A percentile compares a stretch with the other conserved stretches of the same genome.
Conservation (phyloP, 1,139 yeast species). For the Hanseniaspora uvarum region DNA sequence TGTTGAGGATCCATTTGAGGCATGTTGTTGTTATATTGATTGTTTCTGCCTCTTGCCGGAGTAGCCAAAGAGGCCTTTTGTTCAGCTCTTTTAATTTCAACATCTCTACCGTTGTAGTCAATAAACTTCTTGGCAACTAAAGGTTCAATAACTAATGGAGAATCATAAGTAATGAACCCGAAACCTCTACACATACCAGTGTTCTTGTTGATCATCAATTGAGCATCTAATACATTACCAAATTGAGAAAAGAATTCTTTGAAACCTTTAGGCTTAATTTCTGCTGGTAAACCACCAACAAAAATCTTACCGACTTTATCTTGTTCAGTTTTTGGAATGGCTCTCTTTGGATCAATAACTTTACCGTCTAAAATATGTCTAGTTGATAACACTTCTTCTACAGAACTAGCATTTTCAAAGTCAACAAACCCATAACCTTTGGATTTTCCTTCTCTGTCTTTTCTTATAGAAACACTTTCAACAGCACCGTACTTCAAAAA, state of each 20-base stretch:
- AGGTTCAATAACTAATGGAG: slow-evolving; percentile 89
- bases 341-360: slow-evolving; percentile 94
- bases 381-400: slow-evolving; percentile 74
- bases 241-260: slow-evolving; percentile 78
- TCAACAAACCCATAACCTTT: slow-evolving; percentile 96
- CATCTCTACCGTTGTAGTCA: slow-evolving; percentile 75
- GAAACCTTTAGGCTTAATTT: slow-evolving; percentile 87
- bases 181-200: slow-evolving; percentile 97
- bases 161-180: slow-evolving; percentile 92
- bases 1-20: slow-evolving; percentile 55
- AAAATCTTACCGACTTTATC: slow-evolving; percentile 95
- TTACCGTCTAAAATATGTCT: slow-evolving; percentile 93
- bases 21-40: slow-evolving; percentile 22
- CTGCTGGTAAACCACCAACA: slow-evolving; percentile 96
- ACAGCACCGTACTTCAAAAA: slow-evolving; percentile 88
- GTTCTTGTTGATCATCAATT: slow-evolving; percentile 94
- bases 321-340: slow-evolving; percentile 96
- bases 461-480: slow-evolving; percentile 84
- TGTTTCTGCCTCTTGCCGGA: slow-evolving; percentile 35
- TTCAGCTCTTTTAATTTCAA: slow-evolving; percentile 97
- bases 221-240: slow-evolving; percentile 93
- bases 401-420: slow-evolving; percentile 70
- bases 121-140: slow-evolving; percentile 77
- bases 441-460: slow-evolving; percentile 86
- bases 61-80: slow-evolving; percentile 46